Percentiles rank a stretch among this genome's conserved stretches.
These are phyloP conservation scores for Aureobasidium sp. DNA, from an alignment of 2,329 filamentous ascomycete species.

Conservation along the genomic window DNA sequence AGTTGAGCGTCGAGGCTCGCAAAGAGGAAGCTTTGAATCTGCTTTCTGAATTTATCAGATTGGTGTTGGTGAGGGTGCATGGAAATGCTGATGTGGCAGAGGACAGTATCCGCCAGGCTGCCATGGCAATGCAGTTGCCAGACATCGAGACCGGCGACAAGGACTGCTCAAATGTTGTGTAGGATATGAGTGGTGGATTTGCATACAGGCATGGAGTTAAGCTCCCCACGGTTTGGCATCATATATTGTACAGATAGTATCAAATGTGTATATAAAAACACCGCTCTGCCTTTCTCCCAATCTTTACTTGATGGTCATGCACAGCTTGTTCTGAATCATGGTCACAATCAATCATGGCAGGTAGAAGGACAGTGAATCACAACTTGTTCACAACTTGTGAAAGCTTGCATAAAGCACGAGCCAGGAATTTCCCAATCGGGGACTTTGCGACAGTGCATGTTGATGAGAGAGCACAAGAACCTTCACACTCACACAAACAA, in stretches of 20 bases:
- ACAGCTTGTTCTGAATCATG: too few relatives aligned
- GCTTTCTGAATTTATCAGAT: constrained; percentile 11
- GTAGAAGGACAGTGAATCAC: too few relatives aligned
- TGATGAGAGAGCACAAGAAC: background rate
- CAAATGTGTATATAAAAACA: too few relatives aligned
- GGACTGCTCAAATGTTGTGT: constrained; percentile 7
- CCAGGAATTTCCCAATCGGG: background rate
- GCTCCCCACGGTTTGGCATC: too few relatives aligned
- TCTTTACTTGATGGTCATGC: too few relatives aligned
- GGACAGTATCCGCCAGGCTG: background rate
- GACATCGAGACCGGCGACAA: constrained; percentile 7
- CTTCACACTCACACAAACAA: background rate
- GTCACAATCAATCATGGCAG: too few relatives aligned
- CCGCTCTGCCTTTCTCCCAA: too few relatives aligned
- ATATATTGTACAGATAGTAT: too few relatives aligned
- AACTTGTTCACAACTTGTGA: background rate
- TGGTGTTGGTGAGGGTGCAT: constrained; percentile 9
- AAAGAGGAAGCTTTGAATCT: constrained; percentile 10
- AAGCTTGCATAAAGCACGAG: background rate
- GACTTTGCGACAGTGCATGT: background rate
- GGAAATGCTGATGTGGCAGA: constrained; percentile 4
- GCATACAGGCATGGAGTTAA: too few relatives aligned
- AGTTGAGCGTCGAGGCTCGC: background rate
- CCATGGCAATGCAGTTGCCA: constrained; percentile 1
- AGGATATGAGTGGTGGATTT: background rate